A percentile compares a stretch with the other conserved stretches of the same genome.
Evolutionary conservation across 2,329 filamentous ascomycete genomes (phyloP).

Genomic region (Colletotrichum truncatum): DNA sequence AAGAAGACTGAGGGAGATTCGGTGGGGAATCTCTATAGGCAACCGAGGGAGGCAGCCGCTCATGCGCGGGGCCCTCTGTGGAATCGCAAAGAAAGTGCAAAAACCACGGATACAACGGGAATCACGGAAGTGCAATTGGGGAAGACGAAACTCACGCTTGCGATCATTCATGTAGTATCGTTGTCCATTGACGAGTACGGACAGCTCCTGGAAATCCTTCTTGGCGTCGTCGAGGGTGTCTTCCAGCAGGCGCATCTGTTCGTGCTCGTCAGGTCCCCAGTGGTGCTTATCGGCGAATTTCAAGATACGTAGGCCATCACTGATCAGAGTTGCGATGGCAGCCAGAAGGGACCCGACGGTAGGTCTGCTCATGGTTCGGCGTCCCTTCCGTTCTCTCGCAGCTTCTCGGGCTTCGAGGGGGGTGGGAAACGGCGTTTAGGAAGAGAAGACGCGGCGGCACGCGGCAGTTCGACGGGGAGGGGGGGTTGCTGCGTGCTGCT

Average conservation of each 20-base stretch:
- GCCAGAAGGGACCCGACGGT: conserved; percentile 68
- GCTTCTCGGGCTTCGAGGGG: conserved; percentile 23
- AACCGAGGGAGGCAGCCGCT: conserved; percentile 2
- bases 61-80: conserved; percentile 3
- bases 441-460: not conserved
- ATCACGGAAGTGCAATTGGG: not conserved
- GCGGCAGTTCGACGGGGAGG: conserved; percentile 13
- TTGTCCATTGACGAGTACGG: conserved; percentile 62
- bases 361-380: conserved; percentile 51
- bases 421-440: not conserved
- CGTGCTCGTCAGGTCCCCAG: conserved; percentile 68
- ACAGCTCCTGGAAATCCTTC: conserved; percentile 68
- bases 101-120: not conserved
- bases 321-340: conserved; percentile 63
- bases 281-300: conserved; percentile 66
- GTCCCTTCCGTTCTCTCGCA: conserved; percentile 23
- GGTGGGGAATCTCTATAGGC: not conserved
- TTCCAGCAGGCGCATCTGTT: conserved; percentile 65
- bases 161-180: conserved; percentile 67
- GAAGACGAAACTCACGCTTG: conserved; percentile 51
- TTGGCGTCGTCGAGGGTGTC: conserved; percentile 66
- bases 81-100: conserved; percentile 14
- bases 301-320: conserved; percentile 62
- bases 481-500: not conserved
- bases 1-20: conserved; percentile 3